A percentile compares a stretch with the other conserved stretches of the same genome.
phyloP scores from a whole-genome alignment of 148 eudicot species.

The Cornus kousa region DNA sequence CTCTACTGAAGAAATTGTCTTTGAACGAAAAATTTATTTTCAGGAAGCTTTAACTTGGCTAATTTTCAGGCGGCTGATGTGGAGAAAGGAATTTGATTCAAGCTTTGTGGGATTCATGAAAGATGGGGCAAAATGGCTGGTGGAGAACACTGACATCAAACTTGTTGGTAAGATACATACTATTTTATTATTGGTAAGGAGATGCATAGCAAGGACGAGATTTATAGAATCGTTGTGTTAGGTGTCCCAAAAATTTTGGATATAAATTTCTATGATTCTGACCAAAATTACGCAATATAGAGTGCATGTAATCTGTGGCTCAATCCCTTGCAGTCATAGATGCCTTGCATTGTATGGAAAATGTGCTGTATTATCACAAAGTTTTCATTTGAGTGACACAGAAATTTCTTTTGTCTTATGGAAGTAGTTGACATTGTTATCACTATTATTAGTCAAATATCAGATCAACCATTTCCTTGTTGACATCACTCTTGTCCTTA shows the following conservation, averaged over 20 bases:
- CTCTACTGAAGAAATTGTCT: neutral
- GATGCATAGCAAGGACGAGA: neutral
- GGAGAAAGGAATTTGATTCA: constrained; percentile 78
- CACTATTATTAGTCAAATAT: too few relatives aligned
- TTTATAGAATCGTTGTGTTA: neutral
- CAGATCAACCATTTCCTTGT: too few relatives aligned
- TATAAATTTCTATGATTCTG: neutral
- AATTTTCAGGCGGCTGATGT: constrained; percentile 72
- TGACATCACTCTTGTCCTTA: too few relatives aligned
- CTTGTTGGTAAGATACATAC: constrained; percentile 73
- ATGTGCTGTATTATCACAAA: neutral
- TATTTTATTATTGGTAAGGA: neutral
- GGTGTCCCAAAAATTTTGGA: neutral
- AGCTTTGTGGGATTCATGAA: constrained; percentile 93
- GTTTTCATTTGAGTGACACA: too few relatives aligned
- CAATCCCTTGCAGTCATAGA: neutral
- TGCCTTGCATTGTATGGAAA: neutral
- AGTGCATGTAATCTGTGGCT: neutral
- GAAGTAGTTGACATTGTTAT: too few relatives aligned
- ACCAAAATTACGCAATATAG: neutral
- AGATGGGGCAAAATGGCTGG: constrained; percentile 97
- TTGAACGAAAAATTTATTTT: too few relatives aligned
- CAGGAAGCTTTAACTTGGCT: neutral
- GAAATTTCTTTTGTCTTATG: too few relatives aligned
- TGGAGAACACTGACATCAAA: constrained; percentile 92